phyloP scores from a whole-genome alignment of 305 asterid species.

The Fraxinus greggii region DNA sequence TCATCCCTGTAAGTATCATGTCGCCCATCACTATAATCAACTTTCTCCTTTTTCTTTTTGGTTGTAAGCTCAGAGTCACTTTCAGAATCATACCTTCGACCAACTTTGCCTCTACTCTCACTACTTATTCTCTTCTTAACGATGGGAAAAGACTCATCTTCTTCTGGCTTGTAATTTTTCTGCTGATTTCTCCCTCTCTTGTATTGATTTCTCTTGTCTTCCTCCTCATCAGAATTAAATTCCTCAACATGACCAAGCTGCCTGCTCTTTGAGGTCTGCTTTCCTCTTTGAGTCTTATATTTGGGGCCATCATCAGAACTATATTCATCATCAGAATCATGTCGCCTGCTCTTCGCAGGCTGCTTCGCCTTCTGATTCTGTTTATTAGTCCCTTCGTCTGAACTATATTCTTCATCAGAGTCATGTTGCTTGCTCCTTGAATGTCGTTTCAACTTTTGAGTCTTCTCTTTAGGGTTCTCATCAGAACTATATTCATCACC shows the following conservation, averaged over 20 bases:
- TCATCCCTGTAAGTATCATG: conserved; percentile 24
- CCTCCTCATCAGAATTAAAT: conserved; percentile 20
- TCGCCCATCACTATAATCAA: conserved; percentile 8
- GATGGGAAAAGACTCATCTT: conserved; percentile 8
- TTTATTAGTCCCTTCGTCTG: neutral
- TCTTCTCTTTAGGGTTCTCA: conserved; percentile 32
- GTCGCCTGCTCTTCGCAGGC: conserved; percentile 18
- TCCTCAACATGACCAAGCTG: conserved; percentile 34
- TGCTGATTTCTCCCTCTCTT: conserved; percentile 18
- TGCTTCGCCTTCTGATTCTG: neutral
- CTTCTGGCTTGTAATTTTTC: conserved; percentile 14
- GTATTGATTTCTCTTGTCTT: conserved; percentile 30
- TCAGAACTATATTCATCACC: conserved; percentile 39
- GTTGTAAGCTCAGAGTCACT: conserved; percentile 36
- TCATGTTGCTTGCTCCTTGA: conserved; percentile 33
- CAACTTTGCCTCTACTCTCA: conserved; percentile 19
- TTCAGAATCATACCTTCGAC: conserved; percentile 29
- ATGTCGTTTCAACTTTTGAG: conserved; percentile 32
- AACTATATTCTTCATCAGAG: conserved; percentile 36
- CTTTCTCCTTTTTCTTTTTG: conserved; percentile 27
- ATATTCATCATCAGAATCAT: conserved; percentile 35
- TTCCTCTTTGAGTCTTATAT: conserved; percentile 21
- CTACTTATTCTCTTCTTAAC: conserved; percentile 19
- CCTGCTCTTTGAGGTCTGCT: conserved; percentile 31
- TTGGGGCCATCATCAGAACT: conserved; percentile 32